phyloP scores from a whole-genome alignment of 2,329 filamentous ascomycete species.

The Arthrobotrys pseudoclavata region DNA sequence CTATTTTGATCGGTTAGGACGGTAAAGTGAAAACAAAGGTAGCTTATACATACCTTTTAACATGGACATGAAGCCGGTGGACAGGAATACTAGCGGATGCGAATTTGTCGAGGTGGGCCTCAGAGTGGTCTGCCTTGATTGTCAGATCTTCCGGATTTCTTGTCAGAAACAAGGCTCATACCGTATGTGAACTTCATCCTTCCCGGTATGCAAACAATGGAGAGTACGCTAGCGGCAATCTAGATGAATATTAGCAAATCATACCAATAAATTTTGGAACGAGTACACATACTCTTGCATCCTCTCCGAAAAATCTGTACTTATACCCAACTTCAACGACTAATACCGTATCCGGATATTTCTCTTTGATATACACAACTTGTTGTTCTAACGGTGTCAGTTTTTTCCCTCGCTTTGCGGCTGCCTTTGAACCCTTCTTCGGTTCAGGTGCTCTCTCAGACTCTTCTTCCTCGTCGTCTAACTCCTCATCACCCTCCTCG shows the following conservation, averaged over 20 bases:
- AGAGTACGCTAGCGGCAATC: constrained; percentile 84
- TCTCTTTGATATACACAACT: constrained; percentile 91
- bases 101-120: constrained; percentile 91
- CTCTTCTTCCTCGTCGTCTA: constrained; percentile 69
- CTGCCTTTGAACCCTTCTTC: constrained; percentile 67
- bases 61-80: constrained; percentile 90
- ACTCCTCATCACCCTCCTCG: constrained; percentile 65
- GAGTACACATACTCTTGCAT: constrained; percentile 75
- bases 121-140: constrained; percentile 76
- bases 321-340: constrained; percentile 98
- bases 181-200: constrained; percentile 91
- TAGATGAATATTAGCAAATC: constrained; percentile 5
- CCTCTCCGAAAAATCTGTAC: constrained; percentile 96
- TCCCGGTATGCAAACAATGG: constrained; percentile 96
- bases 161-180: constrained; percentile 66
- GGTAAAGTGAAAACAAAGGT: no score
- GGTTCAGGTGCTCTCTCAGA: constrained; percentile 66
- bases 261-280: not conserved
- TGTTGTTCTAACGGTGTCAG: constrained; percentile 95
- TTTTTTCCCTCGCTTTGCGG: constrained; percentile 79
- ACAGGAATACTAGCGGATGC: constrained; percentile 96
- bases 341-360: constrained; percentile 88
- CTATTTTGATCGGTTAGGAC: constrained; percentile 15
- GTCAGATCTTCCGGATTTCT: constrained; percentile 62
- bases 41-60: constrained; percentile 74